Conservation (phyloP, 129 eudicot genomes). For the Erigeron canadensis region DNA sequence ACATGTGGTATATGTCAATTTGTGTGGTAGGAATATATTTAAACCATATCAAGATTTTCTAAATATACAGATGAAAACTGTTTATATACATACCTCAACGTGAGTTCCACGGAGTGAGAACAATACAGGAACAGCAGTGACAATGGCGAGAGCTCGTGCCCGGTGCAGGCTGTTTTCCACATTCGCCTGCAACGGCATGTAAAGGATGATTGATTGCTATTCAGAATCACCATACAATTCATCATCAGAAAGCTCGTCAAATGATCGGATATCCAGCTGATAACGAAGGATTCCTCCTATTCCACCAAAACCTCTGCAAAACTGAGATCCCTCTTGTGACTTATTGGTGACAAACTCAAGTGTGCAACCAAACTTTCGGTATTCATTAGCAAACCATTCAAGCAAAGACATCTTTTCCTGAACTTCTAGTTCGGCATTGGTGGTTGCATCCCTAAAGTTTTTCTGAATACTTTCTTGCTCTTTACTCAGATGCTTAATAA, state of each 20-base stretch:
- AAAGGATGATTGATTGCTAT: constrained; percentile 29
- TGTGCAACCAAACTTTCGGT: constrained; percentile 36
- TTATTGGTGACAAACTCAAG: constrained; percentile 43
- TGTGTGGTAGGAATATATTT: not conserved
- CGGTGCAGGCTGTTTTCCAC: constrained; percentile 15
- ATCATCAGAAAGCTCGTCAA: constrained; percentile 42
- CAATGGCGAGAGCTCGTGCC: constrained; percentile 26
- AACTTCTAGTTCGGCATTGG: constrained; percentile 39
- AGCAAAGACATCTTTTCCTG: constrained; percentile 37
- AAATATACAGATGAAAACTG: not conserved
- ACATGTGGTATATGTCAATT: no score
- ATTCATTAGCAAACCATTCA: constrained; percentile 48
- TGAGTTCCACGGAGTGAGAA: constrained; percentile 1
- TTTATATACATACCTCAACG: constrained; percentile 20
- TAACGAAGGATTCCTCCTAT: constrained; percentile 41
- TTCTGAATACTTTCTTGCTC: constrained; percentile 38
- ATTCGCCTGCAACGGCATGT: constrained; percentile 33
- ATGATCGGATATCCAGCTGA: constrained; percentile 40
- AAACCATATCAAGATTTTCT: not conserved
- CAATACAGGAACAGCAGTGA: constrained; percentile 15
- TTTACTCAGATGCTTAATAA: constrained; percentile 34
- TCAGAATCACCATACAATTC: constrained; percentile 41
- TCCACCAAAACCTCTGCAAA: constrained; percentile 49
- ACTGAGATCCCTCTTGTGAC: constrained; percentile 43
- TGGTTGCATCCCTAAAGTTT: constrained; percentile 31